Evolutionary conservation across 1,139 yeast species (phyloP).

Genomic region (Keqinozyma sinolaborantium): DNA sequence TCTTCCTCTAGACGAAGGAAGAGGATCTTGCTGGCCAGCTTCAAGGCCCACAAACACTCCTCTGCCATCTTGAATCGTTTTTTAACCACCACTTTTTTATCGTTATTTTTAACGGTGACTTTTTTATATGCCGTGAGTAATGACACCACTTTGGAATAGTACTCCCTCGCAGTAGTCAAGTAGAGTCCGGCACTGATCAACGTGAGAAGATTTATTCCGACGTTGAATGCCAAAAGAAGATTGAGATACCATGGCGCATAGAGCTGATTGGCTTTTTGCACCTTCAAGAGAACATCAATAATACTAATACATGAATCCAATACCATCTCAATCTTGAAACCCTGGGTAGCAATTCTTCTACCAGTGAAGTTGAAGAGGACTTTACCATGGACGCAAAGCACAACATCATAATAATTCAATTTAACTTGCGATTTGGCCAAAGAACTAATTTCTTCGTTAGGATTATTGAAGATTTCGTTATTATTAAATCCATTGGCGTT

Average conservation of each 20-base stretch:
- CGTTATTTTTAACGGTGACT: constrained; percentile 28
- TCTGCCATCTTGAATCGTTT: constrained; percentile 56
- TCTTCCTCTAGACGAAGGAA: constrained; percentile 44
- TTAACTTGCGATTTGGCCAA: constrained; percentile 36
- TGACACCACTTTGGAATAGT: constrained; percentile 23
- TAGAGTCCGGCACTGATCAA: constrained; percentile 43
- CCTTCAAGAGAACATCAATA: constrained; percentile 27
- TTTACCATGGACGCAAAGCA: constrained; percentile 36
- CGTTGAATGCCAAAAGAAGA: constrained; percentile 43
- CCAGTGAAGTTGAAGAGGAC: constrained; percentile 33
- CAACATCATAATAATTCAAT: constrained; percentile 39
- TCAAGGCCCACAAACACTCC: constrained; percentile 64
- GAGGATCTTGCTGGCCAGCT: constrained; percentile 52
- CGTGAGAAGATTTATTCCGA: constrained; percentile 43
- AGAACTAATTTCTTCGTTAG: constrained; percentile 15
- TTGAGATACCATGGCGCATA: constrained; percentile 56
- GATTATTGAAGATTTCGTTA: constrained; percentile 22
- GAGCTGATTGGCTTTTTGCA: constrained; percentile 31
- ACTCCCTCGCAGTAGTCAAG: constrained; percentile 19
- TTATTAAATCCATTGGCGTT: constrained; percentile 34
- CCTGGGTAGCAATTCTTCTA: constrained; percentile 25
- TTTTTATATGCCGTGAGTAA: constrained; percentile 24
- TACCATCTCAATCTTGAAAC: constrained; percentile 31
- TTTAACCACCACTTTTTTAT: constrained; percentile 31
- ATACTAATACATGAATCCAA: constrained; percentile 34